Percentiles rank a stretch among this genome's conserved stretches.
phyloP scores from a whole-genome alignment of 2,329 filamentous ascomycete genomes.

The Mollisiaceae sp. region DNA sequence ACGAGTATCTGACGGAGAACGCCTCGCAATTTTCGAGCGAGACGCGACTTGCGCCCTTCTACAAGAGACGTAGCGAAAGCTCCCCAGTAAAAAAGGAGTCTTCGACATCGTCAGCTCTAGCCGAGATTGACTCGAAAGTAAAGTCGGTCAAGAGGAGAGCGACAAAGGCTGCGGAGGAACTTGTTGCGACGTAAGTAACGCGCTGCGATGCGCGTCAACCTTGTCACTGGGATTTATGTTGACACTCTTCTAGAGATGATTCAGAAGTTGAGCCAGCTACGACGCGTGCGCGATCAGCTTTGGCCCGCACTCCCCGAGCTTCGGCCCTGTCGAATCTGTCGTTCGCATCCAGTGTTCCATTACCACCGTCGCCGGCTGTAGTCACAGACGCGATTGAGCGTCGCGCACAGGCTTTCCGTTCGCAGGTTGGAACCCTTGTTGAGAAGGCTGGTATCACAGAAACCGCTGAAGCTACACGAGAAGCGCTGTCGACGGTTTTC shows the following conservation, averaged over 20 bases:
- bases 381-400: constrained; percentile 79
- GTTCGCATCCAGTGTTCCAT: constrained; percentile 63
- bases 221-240: constrained; percentile 24
- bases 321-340: constrained; percentile 37
- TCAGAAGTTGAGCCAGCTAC: constrained; percentile 40
- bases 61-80: constrained; percentile 65
- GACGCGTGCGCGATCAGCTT: constrained; percentile 38
- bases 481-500: constrained; percentile 72
- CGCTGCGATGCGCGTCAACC: constrained; percentile 31
- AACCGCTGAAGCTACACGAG: constrained; percentile 67
- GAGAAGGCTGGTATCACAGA: constrained; percentile 70
- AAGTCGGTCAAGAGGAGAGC: constrained; percentile 54
- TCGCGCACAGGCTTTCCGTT: constrained; percentile 68
- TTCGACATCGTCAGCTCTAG: constrained; percentile 43
- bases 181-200: constrained; percentile 41
- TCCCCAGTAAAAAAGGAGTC: constrained; percentile 66
- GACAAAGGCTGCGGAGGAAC: constrained; percentile 50
- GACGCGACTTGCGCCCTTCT: constrained; percentile 74
- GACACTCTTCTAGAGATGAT: constrained; percentile 38
- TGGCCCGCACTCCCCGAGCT: constrained; percentile 40
- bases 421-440: constrained; percentile 68
- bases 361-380: constrained; percentile 80
- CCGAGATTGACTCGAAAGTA: constrained; percentile 45
- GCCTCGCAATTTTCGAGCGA: constrained; percentile 67
- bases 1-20: constrained; percentile 75